A percentile compares a stretch with the other conserved stretches of the same genome.
phyloP scores from a whole-genome alignment of 805 yeast genomes.

The Spathaspora sp. region DNA sequence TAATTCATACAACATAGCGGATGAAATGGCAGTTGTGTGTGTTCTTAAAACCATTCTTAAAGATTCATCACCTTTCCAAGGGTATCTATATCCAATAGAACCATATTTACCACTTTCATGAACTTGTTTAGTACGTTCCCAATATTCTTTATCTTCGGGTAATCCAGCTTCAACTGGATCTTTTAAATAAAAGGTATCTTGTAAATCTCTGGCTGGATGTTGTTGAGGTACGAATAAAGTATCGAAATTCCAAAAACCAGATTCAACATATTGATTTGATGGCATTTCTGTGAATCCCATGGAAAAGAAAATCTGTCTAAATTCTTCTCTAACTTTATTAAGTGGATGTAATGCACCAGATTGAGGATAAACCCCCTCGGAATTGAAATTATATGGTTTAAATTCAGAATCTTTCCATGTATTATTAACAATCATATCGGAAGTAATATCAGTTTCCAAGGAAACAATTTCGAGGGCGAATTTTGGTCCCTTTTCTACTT shows the following conservation, averaged over 20 bases:
- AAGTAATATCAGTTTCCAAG: constrained; percentile 89
- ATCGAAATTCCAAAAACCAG: constrained; percentile 99
- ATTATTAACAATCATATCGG: constrained; percentile 84
- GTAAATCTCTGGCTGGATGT: constrained; percentile 99
- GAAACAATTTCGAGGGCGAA: constrained; percentile 78
- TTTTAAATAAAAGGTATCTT: constrained; percentile 95
- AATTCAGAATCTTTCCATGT: constrained; percentile 80
- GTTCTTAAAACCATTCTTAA: constrained; percentile 92
- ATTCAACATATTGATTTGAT: constrained; percentile 94
- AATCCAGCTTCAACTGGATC: constrained; percentile 80
- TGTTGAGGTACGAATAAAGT: constrained; percentile 96
- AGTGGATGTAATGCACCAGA: constrained; percentile 97
- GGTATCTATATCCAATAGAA: constrained; percentile 96
- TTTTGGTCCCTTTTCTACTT: constrained; percentile 75
- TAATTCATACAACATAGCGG: constrained; percentile 79
- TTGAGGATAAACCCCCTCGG: constrained; percentile 83
- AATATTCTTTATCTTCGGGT: constrained; percentile 79
- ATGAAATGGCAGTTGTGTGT: constrained; percentile 93
- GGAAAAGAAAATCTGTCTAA: constrained; percentile 94
- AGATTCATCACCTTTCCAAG: constrained; percentile 92
- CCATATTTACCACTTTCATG: constrained; percentile 91
- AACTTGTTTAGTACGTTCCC: constrained; percentile 74
- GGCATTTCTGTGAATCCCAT: constrained; percentile 99
- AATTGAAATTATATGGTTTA: constrained; percentile 93
- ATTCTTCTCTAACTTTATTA: constrained; percentile 95